These are phyloP conservation scores for Mycena filopes DNA, from an alignment of 768 basidiomycete species.

Conservation along the genomic window DNA sequence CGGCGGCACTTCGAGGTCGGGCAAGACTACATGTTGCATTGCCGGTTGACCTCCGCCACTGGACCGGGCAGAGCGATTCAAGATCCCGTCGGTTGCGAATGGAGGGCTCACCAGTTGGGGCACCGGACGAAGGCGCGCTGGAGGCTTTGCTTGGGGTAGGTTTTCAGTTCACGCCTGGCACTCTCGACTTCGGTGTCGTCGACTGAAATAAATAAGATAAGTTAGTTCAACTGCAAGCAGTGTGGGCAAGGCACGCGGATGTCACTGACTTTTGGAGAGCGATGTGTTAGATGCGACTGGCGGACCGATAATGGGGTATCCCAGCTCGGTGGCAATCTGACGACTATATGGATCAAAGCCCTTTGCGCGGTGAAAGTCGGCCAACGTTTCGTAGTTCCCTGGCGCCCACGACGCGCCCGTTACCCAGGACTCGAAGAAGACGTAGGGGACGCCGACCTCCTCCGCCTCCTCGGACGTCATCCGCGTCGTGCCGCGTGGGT, in stretches of 20 bases:
- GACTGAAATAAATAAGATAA: too few species aligned
- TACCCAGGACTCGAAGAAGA: slow-evolving; percentile 5
- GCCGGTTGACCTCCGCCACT: slow-evolving; percentile 1
- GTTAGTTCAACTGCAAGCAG: neutral
- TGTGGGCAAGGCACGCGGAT: neutral
- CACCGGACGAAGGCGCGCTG: neutral
- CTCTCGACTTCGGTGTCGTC: neutral
- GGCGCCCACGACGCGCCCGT: neutral
- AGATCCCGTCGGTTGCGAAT: neutral
- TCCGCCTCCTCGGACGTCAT: neutral
- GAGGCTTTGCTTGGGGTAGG: slow-evolving; percentile 3
- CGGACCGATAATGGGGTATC: neutral
- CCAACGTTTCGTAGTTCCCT: neutral
- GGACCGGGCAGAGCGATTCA: neutral
- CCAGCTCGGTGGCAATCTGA: neutral
- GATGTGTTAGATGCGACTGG: neutral
- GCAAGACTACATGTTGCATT: slow-evolving; percentile 2
- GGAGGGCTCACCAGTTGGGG: neutral
- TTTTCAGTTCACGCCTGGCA: neutral
- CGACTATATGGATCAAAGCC: neutral
- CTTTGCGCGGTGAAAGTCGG: neutral
- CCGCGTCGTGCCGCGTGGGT: neutral
- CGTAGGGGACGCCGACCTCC: slow-evolving; percentile 3
- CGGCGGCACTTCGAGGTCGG: slow-evolving; percentile 5
- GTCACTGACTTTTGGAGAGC: neutral